Percentiles rank a stretch among this genome's conserved stretches.
These are phyloP conservation scores for Isabelozyma gotoi DNA, from an alignment of 805 yeast genomes.

Conservation along the genomic window DNA sequence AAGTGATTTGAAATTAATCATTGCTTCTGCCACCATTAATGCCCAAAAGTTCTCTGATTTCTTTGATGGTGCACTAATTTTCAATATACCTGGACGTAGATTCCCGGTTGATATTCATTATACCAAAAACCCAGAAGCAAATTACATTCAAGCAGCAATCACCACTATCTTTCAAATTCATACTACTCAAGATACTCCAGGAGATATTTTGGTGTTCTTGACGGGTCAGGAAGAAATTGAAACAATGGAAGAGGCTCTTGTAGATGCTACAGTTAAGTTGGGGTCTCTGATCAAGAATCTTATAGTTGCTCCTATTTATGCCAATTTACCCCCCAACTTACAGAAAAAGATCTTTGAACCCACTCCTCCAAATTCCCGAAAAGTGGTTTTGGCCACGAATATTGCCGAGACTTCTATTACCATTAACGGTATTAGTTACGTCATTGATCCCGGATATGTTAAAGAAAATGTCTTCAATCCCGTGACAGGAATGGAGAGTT, in stretches of 20 bases:
- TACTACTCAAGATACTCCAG: slow-evolving; percentile 58
- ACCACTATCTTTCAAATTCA: slow-evolving; percentile 89
- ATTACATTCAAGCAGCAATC: slow-evolving; percentile 85
- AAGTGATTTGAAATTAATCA: slow-evolving; percentile 69
- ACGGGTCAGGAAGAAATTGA: slow-evolving; percentile 98
- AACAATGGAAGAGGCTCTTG: slow-evolving; percentile 65
- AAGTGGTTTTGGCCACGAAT: slow-evolving; percentile 91
- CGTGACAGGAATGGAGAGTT: slow-evolving; percentile 44
- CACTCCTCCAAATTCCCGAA: slow-evolving; percentile 75
- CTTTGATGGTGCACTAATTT: slow-evolving; percentile 81
- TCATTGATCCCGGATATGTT: slow-evolving; percentile 46
- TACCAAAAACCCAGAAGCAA: slow-evolving; percentile 84
- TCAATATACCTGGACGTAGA: slow-evolving; percentile 90
- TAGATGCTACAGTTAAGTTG: slow-evolving; percentile 62
- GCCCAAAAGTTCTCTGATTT: slow-evolving; percentile 82
- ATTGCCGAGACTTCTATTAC: slow-evolving; percentile 62
- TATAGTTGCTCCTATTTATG: slow-evolving; percentile 83
- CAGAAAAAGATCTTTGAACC: slow-evolving; percentile 84
- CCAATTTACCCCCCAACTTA: slow-evolving; percentile 82
- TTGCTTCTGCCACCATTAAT: slow-evolving; percentile 94
- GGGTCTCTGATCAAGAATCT: slow-evolving; percentile 62
- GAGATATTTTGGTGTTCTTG: slow-evolving; percentile 86
- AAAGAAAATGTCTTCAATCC: slow-evolving; percentile 44
- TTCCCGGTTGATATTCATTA: slow-evolving; percentile 87
- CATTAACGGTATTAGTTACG: slow-evolving; percentile 42